Evolutionary conservation across 2,329 filamentous ascomycete genomes (phyloP).

Genomic region (Aspergillus arachidicola): DNA sequence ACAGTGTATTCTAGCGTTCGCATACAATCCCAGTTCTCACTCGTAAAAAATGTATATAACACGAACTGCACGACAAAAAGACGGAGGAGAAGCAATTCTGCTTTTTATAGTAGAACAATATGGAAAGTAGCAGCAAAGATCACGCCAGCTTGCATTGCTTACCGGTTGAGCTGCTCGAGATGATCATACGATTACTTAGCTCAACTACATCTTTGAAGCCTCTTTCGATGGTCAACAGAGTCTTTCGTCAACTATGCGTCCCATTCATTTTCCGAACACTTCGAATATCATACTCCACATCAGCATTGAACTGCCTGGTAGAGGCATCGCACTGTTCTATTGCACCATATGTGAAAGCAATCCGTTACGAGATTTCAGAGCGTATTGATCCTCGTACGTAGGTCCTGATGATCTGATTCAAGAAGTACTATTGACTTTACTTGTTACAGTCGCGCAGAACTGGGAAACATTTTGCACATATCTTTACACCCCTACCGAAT

Average conservation of each 20-base stretch:
- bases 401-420: too few relatives aligned
- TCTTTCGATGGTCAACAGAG: neutral
- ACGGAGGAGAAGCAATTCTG: too few relatives aligned
- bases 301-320: neutral
- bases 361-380: neutral
- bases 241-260: neutral
- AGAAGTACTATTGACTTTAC: too few relatives aligned
- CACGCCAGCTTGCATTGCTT: neutral
- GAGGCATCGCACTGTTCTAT: neutral
- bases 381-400: neutral
- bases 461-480: slow-evolving; percentile 7
- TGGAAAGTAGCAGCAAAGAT: neutral
- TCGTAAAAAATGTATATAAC: too few relatives aligned
- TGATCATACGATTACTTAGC: neutral
- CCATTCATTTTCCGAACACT: neutral
- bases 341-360: neutral
- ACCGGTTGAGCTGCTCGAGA: neutral
- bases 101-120: neutral
- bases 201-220: neutral
- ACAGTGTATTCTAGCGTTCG: neutral
- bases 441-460: neutral
- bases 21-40: too few relatives aligned
- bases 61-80: too few relatives aligned
- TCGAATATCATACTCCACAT: neutral
- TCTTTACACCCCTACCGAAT: slow-evolving; percentile 5